Evolutionary conservation across 345 rosid genomes (phyloP).

Genomic region (Heritiera littoralis): DNA sequence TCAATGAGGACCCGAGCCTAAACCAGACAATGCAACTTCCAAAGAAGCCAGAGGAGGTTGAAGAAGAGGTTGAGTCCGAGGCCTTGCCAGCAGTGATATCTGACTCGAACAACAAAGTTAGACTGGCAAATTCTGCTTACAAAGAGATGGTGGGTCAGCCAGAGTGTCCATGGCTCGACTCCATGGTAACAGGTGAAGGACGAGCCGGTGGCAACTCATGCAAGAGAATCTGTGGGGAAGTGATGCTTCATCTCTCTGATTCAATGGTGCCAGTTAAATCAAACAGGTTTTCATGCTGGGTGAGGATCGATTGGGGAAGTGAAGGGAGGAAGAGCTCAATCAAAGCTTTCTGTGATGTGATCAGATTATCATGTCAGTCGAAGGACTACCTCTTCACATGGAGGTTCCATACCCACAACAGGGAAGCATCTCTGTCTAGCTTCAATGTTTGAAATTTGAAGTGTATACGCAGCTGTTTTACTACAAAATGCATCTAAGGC

Average conservation of each 20-base stretch:
- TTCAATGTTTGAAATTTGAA: constrained; percentile 27
- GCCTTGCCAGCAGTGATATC: constrained; percentile 71
- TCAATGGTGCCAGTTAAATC: constrained; percentile 38
- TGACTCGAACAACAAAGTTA: constrained; percentile 75
- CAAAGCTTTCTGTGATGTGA: constrained; percentile 32
- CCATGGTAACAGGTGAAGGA: constrained; percentile 43
- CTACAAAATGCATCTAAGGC: neutral
- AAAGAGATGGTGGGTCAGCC: constrained; percentile 98
- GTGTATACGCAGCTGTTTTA: constrained; percentile 3
- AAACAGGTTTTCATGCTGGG: constrained; percentile 85
- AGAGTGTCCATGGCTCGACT: constrained; percentile 81
- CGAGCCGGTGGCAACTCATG: constrained; percentile 27
- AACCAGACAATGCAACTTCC: constrained; percentile 23
- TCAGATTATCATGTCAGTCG: constrained; percentile 54
- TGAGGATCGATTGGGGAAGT: constrained; percentile 77
- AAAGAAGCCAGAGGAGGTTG: constrained; percentile 66
- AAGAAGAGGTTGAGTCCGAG: constrained; percentile 74
- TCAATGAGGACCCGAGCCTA: constrained; percentile 36
- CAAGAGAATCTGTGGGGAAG: constrained; percentile 83
- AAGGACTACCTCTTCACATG: constrained; percentile 71
- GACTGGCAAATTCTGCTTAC: constrained; percentile 84
- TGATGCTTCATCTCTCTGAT: constrained; percentile 36
- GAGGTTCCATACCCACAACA: constrained; percentile 66
- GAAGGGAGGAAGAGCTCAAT: constrained; percentile 46
- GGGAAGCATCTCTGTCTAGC: constrained; percentile 37